Percentiles rank a stretch among this genome's conserved stretches.
Conservation (phyloP, 108 stramenopile species). For the Aurantiochytrium sp. region DNA sequence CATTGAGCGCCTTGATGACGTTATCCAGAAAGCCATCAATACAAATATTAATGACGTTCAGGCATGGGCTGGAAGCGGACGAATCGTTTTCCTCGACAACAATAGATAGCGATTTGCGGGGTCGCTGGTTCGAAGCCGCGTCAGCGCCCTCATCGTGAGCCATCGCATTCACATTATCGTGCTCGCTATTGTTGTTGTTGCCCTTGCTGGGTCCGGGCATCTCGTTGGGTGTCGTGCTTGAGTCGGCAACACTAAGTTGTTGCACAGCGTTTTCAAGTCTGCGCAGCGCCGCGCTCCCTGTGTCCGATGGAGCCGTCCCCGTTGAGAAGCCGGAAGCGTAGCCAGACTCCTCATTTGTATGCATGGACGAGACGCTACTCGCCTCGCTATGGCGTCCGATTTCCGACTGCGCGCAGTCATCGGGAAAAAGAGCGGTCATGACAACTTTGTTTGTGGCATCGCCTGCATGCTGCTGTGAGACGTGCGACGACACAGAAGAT, state of each 20-base stretch:
- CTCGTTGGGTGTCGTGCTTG: too few relatives aligned
- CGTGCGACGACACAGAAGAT: too few relatives aligned
- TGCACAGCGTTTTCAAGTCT: not conserved
- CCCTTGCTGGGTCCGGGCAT: too few relatives aligned
- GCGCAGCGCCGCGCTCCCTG: not conserved
- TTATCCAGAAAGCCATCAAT: not conserved
- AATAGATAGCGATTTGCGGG: not conserved
- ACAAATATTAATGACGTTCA: not conserved
- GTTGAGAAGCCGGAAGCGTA: not conserved
- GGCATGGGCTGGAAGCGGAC: not conserved
- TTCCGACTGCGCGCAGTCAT: not conserved
- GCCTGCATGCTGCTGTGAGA: too few relatives aligned
- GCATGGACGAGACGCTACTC: not conserved
- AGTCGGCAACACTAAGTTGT: too few relatives aligned
- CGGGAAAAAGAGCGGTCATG: too few relatives aligned
- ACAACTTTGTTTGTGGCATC: too few relatives aligned
- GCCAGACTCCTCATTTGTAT: not conserved
- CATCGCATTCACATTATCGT: too few relatives aligned
- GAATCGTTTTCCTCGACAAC: not conserved
- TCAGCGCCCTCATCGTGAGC: too few relatives aligned
- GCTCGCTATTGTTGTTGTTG: too few relatives aligned
- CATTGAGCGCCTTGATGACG: not conserved
- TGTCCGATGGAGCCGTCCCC: not conserved
- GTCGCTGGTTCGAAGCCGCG: not conserved
- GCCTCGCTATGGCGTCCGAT: not conserved